Evolutionary conservation across 2,329 filamentous ascomycete species (phyloP).

Genomic region (Neobulgaria alba): DNA sequence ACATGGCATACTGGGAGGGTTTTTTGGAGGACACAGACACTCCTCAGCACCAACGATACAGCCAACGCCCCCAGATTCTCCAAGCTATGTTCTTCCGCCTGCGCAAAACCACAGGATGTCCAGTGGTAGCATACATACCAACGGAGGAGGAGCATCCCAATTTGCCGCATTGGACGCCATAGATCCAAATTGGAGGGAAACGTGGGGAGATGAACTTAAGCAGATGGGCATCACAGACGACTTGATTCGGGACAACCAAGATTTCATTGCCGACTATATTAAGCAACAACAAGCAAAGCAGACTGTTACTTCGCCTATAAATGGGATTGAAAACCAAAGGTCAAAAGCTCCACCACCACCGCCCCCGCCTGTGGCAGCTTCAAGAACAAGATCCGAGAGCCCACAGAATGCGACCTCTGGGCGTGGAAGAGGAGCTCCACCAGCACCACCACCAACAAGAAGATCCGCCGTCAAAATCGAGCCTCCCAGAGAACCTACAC

Average conservation of each 20-base stretch:
- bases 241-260: constrained; percentile 59
- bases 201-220: constrained; percentile 55
- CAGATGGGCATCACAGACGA: constrained; percentile 57
- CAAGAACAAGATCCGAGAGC: constrained; percentile 26
- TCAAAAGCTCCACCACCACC: constrained; percentile 52
- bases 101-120: constrained; percentile 31
- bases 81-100: constrained; percentile 35
- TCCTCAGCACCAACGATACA: constrained; percentile 40
- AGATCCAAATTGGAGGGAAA: constrained; percentile 55
- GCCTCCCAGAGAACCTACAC: constrained; percentile 39
- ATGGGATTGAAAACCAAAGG: constrained; percentile 36
- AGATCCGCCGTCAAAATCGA: constrained; percentile 48
- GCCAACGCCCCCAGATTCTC: constrained; percentile 47
- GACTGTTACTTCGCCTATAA: constrained; percentile 32
- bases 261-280: constrained; percentile 59
- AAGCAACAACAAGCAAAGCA: constrained; percentile 45
- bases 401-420: constrained; percentile 22
- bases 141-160: constrained; percentile 39
- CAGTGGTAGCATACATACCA: constrained; percentile 36
- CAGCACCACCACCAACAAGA: constrained; percentile 51
- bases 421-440: constrained; percentile 33
- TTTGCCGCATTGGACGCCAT: constrained; percentile 56
- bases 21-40: constrained; percentile 52
- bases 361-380: constrained; percentile 42
- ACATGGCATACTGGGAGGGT: constrained; percentile 47